Conservation (phyloP, 73 alveolate species). For the Breviolum minutum region DNA sequence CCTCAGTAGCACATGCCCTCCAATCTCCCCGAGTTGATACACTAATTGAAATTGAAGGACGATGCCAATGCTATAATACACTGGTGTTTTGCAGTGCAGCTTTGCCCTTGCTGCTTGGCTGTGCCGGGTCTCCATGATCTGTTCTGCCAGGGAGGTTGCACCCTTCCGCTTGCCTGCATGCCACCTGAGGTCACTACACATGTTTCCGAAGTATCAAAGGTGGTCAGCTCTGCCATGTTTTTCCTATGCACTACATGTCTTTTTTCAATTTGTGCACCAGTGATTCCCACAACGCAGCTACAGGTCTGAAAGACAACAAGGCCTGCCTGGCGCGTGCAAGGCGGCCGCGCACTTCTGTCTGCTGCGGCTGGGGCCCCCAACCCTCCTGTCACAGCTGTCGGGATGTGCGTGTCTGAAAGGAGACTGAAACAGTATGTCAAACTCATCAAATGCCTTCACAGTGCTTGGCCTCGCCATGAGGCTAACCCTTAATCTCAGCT, state of each 20-base stretch:
- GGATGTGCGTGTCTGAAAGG: neutral
- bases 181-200: slow-evolving; percentile 14
- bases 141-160: slow-evolving; percentile 47
- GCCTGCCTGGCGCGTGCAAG: slow-evolving; percentile 55
- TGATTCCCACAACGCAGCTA: neutral
- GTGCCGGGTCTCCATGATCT: slow-evolving; percentile 33
- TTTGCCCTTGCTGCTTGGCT: neutral
- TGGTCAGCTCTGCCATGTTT: neutral
- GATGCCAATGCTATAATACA: too few relatives aligned
- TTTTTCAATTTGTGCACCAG: neutral
- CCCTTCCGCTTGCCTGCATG: slow-evolving; percentile 44
- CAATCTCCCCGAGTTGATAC: neutral
- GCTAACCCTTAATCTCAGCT: too few relatives aligned
- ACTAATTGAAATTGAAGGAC: too few relatives aligned
- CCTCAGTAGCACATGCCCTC: neutral
- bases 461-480: too few relatives aligned
- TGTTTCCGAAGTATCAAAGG: neutral
- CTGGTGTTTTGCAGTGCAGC: neutral
- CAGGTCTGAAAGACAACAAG: neutral
- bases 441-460: too few relatives aligned
- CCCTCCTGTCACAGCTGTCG: slow-evolving; percentile 25
- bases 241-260: too few relatives aligned
- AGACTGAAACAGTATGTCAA: too few relatives aligned
- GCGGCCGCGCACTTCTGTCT: neutral
- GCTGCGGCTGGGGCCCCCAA: slow-evolving; percentile 29